Evolutionary conservation across 1,284 basidiomycete species (phyloP).

Genomic region (Inonotus obliquus): DNA sequence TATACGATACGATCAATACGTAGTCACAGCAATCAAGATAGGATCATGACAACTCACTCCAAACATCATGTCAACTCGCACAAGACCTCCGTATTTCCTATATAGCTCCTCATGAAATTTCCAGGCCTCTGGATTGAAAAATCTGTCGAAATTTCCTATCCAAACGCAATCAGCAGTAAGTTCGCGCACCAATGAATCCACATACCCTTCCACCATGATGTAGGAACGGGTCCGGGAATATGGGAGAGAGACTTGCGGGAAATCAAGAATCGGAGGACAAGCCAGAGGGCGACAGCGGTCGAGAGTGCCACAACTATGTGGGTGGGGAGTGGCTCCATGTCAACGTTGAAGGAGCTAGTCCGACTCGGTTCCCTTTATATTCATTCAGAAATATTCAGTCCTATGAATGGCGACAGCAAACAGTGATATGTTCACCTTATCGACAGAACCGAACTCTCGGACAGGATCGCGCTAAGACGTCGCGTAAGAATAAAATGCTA

Average conservation of each 20-base stretch:
- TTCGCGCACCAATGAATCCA: not conserved
- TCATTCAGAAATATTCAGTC: not conserved
- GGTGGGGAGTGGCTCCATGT: not conserved
- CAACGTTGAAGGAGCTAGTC: not conserved
- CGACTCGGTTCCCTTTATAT: not conserved
- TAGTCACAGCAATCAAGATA: not conserved
- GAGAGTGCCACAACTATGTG: not conserved
- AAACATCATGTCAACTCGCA: constrained; percentile 47
- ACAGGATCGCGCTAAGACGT: not conserved
- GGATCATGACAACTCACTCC: constrained; percentile 34
- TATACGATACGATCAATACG: not conserved
- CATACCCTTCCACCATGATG: constrained; percentile 39
- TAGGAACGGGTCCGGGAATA: constrained; percentile 30
- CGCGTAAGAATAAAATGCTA: no score
- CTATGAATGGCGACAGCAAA: not conserved
- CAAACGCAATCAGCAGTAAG: not conserved
- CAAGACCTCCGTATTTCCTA: constrained; percentile 41
- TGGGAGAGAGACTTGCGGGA: not conserved
- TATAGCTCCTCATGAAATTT: constrained; percentile 42
- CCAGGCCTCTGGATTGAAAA: constrained; percentile 42
- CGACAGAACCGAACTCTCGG: not conserved
- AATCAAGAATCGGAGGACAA: not conserved
- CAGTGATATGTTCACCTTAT: not conserved
- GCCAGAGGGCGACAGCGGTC: not conserved
- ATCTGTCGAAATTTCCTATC: constrained; percentile 42